Percentiles rank a stretch among this genome's conserved stretches.
Evolutionary conservation across 2,329 filamentous ascomycete genomes (phyloP).

Genomic region (Chaetomium olivaceum): DNA sequence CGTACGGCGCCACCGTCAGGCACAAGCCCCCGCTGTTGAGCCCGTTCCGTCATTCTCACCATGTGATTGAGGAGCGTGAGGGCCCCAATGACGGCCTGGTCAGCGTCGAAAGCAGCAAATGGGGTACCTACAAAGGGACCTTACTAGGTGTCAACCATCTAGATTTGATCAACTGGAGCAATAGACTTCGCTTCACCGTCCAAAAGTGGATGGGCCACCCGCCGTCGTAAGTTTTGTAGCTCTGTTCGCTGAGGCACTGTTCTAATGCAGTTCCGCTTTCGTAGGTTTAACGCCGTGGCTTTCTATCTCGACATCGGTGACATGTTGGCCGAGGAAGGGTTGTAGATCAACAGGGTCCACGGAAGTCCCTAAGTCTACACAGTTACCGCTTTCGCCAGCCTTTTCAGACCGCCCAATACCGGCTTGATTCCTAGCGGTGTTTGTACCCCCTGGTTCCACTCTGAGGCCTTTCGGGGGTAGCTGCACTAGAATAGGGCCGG

Average conservation of each 20-base stretch:
- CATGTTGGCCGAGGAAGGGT: conserved; percentile 69
- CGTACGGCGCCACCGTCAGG: conserved; percentile 57
- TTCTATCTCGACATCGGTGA: conserved; percentile 67
- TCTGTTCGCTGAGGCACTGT: neutral
- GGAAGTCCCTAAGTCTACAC: conserved; percentile 43
- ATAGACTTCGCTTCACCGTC: conserved; percentile 56
- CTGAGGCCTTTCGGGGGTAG: neutral
- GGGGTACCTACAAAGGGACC: conserved; percentile 66
- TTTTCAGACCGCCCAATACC: neutral
- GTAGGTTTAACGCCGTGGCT: conserved; percentile 65
- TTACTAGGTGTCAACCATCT: conserved; percentile 62
- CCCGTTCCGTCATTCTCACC: conserved; percentile 57
- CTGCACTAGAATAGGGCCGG: neutral
- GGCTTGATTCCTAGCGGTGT: neutral
- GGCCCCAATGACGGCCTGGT: conserved; percentile 68
- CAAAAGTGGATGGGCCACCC: conserved; percentile 56
- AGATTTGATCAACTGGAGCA: conserved; percentile 69
- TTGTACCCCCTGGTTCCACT: neutral
- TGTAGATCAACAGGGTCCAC: conserved; percentile 31
- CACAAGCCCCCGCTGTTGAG: conserved; percentile 61
- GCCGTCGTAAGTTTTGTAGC: conserved; percentile 48
- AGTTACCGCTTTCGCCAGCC: too few species aligned
- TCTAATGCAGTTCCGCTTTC: neutral
- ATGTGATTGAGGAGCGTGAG: conserved; percentile 52
- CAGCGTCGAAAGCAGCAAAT: conserved; percentile 62